These are phyloP conservation scores for Phanerochaete carnosa DNA, from an alignment of 768 basidiomycete genomes.

Conservation along the genomic window DNA sequence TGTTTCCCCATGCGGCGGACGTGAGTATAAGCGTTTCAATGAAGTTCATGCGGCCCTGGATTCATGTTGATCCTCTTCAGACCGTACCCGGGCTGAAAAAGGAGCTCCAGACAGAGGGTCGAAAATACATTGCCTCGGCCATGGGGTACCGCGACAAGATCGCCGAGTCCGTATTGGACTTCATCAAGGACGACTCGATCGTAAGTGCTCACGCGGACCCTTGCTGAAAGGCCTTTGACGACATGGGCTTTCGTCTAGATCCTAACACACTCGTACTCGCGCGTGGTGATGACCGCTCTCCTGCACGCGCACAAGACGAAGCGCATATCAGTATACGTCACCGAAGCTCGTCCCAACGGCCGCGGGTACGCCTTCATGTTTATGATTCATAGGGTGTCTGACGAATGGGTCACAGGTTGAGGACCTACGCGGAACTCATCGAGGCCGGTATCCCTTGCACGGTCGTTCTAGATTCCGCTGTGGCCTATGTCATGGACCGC, in stretches of 20 bases:
- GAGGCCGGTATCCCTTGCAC: conserved; percentile 93
- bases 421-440: conserved; percentile 84
- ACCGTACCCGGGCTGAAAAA: conserved; percentile 82
- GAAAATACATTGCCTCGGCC: conserved; percentile 73
- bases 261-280: conserved; percentile 93
- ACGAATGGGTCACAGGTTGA: conserved; percentile 52
- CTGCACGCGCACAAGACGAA: conserved; percentile 88
- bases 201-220: conserved; percentile 35
- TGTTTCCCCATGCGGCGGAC: conserved; percentile 77
- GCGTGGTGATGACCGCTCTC: conserved; percentile 92
- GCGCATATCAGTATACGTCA: conserved; percentile 96
- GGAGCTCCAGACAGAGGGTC: conserved; percentile 78
- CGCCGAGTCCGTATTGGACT: conserved; percentile 81
- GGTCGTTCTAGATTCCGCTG: conserved; percentile 93
- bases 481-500: conserved; percentile 95
- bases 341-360: conserved; percentile 89
- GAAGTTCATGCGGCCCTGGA: conserved; percentile 8
- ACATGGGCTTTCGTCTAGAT: conserved; percentile 48
- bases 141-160: conserved; percentile 87
- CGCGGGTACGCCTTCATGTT: conserved; percentile 59
- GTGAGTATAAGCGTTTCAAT: conserved; percentile 39
- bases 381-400: conserved; percentile 2
- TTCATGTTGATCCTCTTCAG: conserved; percentile 35
- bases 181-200: conserved; percentile 94
- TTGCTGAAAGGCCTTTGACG: conserved; percentile 11